Conservation (phyloP, 108 stramenopile species). For the Skeletonema marinoi region DNA sequence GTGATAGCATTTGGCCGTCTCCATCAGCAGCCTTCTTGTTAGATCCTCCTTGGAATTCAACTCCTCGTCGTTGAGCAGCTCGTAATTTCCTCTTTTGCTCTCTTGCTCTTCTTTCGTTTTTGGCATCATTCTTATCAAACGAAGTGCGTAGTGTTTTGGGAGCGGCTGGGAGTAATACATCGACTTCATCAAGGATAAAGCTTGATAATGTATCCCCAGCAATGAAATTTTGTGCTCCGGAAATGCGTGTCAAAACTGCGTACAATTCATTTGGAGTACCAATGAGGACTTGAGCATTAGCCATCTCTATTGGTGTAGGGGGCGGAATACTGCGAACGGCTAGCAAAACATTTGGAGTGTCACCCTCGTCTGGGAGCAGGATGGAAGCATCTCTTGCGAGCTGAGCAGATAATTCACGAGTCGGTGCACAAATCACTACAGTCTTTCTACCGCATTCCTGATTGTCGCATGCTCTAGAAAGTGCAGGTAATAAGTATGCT, state of each 20-base stretch:
- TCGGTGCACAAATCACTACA: conserved; percentile 44
- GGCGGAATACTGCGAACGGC: conserved; percentile 53
- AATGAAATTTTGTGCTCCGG: conserved; percentile 45
- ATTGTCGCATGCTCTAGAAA: conserved; percentile 20
- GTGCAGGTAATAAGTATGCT: conserved; percentile 48
- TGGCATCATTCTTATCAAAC: conserved; percentile 39
- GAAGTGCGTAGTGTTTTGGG: conserved; percentile 55
- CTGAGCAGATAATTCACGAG: conserved; percentile 54
- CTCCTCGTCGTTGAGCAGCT: conserved; percentile 54
- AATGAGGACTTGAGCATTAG: conserved; percentile 40
- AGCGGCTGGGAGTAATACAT: conserved; percentile 52
- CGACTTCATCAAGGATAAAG: conserved; percentile 61
- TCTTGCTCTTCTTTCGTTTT: conserved; percentile 25
- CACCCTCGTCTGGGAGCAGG: conserved; percentile 26
- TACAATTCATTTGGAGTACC: conserved; percentile 57
- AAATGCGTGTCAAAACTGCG: conserved; percentile 48
- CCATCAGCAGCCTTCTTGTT: conserved; percentile 7
- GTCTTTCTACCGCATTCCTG: conserved; percentile 16
- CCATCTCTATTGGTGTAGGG: conserved; percentile 36
- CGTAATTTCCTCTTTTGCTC: conserved; percentile 57
- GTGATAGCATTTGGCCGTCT: conserved; percentile 38
- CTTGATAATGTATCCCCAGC: conserved; percentile 49
- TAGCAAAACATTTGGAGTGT: conserved; percentile 33
- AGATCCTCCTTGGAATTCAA: conserved; percentile 41
- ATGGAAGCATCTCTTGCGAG: conserved; percentile 47